A percentile compares a stretch with the other conserved stretches of the same genome.
Conservation (phyloP, 441 rosid genomes). For the Lepidium campestre region DNA sequence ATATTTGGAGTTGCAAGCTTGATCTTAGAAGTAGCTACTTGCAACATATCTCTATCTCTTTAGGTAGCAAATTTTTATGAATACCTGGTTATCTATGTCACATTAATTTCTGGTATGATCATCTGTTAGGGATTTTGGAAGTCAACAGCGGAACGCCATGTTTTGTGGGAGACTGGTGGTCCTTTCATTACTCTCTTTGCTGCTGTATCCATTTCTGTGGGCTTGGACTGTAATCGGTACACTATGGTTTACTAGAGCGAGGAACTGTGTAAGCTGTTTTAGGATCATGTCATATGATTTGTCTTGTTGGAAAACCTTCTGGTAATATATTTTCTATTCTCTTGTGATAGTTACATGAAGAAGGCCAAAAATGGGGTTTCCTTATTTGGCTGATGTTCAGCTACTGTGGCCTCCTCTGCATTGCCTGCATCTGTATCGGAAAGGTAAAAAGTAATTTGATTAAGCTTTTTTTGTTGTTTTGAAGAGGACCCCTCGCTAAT, state of each 20-base stretch:
- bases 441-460: constrained; percentile 42
- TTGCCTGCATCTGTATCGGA: constrained; percentile 74
- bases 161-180: constrained; percentile 91
- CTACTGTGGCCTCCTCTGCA: constrained; percentile 85
- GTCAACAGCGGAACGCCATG: constrained; percentile 91
- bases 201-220: constrained; percentile 95
- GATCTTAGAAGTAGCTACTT: constrained; percentile 7
- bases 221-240: constrained; percentile 95
- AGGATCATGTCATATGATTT: not conserved
- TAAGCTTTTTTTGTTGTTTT: constrained; percentile 1
- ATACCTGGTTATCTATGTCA: not conserved
- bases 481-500: not conserved
- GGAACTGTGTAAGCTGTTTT: constrained; percentile 61
- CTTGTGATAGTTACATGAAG: constrained; percentile 68
- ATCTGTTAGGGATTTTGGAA: constrained; percentile 76
- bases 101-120: constrained; percentile 2
- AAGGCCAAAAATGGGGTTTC: constrained; percentile 97
- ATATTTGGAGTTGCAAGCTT: constrained; percentile 8
- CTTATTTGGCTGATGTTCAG: constrained; percentile 95
- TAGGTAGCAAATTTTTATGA: not conserved
- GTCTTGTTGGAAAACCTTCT: not conserved
- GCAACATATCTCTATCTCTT: not conserved
- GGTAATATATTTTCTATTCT: constrained; percentile 6
- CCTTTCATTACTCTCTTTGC: constrained; percentile 65
- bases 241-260: constrained; percentile 74